Evolutionary conservation across 2,329 filamentous ascomycete species (phyloP), one percentile per base, ranked within the genome.

Genomic region (Rhinocladiella mackenziei): DNA sequence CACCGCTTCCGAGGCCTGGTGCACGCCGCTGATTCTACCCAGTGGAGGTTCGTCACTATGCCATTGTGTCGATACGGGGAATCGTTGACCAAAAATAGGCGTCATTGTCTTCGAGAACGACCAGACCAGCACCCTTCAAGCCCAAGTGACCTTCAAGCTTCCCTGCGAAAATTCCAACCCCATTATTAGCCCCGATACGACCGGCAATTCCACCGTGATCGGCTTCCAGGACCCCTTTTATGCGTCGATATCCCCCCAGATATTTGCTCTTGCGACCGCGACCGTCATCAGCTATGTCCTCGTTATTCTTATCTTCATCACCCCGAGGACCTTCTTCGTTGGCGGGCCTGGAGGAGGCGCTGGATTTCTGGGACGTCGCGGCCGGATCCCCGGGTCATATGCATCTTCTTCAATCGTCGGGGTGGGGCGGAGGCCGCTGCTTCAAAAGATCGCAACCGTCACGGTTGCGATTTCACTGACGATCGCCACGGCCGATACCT

Each of bases 251-350:
- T 91, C 92, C 32, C 91, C 92, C 10, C 89, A 94, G 65, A 84
- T 86, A 58, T 98, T 96, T 62, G 89, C 89, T 33, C 84, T 97
- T 41, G 89, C 89, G 43, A 86, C 89, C 11, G 88, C 88, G 13
- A 97, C 89, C 1, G 84, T 95, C 43, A 83, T 94, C 37, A 84
- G 89, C 36, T 97, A 94, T 68, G 84, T 94, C 62, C 79, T 97
- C 34, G 84, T 96, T 56, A 86, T 95, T 52, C 94, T 96, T 77
- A 80, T 97, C 26, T 80, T 95, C 61, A 89, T 96, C 58, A 94
- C 89, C 0, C 91, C 91, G n/a, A 81, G 91, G 39, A 95, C 92
- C 3, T 95, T 92, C 63, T 82, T 94, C 51, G 81, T 94, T 46
- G 88, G 88, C 41, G 87, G 88, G 15, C 69, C 74, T 3, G 73